These are phyloP conservation scores for Talaromyces sp. DNA, from an alignment of 2,329 filamentous ascomycete genomes.

Conservation along the genomic window DNA sequence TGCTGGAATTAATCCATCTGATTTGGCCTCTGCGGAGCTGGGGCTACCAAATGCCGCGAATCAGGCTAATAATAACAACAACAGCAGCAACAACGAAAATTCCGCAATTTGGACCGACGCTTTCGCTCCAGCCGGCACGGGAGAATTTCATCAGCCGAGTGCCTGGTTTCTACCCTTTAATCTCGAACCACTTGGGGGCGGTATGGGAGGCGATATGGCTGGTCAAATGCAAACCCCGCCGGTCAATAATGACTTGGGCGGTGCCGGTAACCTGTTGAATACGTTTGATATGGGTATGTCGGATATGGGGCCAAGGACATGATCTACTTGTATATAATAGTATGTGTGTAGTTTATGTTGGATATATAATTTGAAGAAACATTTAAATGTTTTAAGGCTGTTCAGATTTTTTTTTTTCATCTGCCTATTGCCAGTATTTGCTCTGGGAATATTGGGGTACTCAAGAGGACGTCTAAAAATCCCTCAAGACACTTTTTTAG, in stretches of 20 bases:
- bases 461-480: no score
- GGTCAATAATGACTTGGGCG: background rate
- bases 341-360: conserved; percentile 1
- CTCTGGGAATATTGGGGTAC: no score
- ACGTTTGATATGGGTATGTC: conserved; percentile 23
- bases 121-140: conserved; percentile 28
- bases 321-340: background rate
- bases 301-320: conserved; percentile 10
- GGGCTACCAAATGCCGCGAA: background rate
- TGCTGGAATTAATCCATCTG: conserved; percentile 45
- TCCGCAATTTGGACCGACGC: conserved; percentile 30
- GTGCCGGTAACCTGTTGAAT: conserved; percentile 17
- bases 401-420: background rate
- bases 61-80: background rate
- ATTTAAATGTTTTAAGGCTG: background rate
- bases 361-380: background rate
- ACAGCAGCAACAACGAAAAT: conserved; percentile 16
- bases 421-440: background rate
- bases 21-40: conserved; percentile 25
- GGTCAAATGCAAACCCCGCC: background rate
- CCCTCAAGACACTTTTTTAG: no score
- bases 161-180: conserved; percentile 95
- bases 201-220: conserved; percentile 4
- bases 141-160: conserved; percentile 44
- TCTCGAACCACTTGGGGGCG: conserved; percentile 56